Evolutionary conservation across 1,284 basidiomycete genomes (phyloP).

Genomic region (Fereydounia khargensis): DNA sequence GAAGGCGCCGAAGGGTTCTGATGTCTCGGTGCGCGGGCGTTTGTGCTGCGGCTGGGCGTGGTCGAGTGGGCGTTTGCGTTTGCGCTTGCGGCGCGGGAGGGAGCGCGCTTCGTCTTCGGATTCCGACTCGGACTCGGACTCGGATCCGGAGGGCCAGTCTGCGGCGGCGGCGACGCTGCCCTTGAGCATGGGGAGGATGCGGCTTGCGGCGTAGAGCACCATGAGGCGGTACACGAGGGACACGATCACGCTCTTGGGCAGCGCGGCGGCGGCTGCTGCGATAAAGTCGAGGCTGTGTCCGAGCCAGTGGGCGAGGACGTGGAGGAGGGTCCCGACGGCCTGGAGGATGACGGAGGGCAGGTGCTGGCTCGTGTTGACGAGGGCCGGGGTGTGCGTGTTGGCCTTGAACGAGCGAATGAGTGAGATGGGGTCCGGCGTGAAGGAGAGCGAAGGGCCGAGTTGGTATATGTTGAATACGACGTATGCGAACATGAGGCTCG

Average conservation of each 20-base stretch:
- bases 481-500: slow-evolving; percentile 53
- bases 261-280: slow-evolving; percentile 37
- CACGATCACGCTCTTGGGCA: slow-evolving; percentile 52
- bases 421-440: slow-evolving; percentile 49
- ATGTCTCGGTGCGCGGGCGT: too few species aligned
- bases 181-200: slow-evolving; percentile 47
- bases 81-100: slow-evolving; percentile 9
- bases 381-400: slow-evolving; percentile 19
- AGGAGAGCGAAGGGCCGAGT: slow-evolving; percentile 40
- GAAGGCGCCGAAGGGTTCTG: slow-evolving; percentile 18
- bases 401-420: slow-evolving; percentile 52
- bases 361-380: slow-evolving; percentile 17
- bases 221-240: slow-evolving; percentile 49
- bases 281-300: slow-evolving; percentile 43
- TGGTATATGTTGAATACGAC: slow-evolving; percentile 55
- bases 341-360: slow-evolving; percentile 25
- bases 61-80: too few species aligned
- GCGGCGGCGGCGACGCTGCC: slow-evolving; percentile 13
- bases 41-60: too few species aligned
- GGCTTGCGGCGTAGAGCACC: slow-evolving; percentile 51
- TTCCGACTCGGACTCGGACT: slow-evolving; percentile 10
- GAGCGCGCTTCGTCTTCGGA: slow-evolving; percentile 17
- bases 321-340: slow-evolving; percentile 19
- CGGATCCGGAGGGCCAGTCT: not conserved
- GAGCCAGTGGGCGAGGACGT: slow-evolving; percentile 40